Evolutionary conservation across 164 flowering plant genomes (phyloP).

Genomic region (Sextonia rubra): DNA sequence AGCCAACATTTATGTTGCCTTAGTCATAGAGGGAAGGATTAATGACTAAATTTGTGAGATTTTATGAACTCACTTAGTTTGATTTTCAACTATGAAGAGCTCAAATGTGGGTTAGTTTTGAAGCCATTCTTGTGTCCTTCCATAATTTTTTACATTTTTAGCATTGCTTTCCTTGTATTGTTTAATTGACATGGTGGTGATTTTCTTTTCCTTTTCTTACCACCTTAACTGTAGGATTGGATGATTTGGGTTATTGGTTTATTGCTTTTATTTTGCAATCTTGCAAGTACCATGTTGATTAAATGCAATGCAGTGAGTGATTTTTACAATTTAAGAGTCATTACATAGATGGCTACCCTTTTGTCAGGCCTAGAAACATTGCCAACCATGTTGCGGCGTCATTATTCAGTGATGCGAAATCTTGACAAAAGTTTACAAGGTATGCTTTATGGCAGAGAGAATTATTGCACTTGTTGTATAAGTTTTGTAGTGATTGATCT

Average conservation of each 20-base stretch:
- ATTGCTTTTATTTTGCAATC: neutral
- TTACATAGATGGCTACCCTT: neutral
- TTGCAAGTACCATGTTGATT: neutral
- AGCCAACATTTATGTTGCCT: too few species aligned
- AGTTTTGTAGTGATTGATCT: neutral
- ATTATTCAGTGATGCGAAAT: conserved; percentile 73
- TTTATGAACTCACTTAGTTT: neutral
- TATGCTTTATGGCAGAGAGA: conserved; percentile 16
- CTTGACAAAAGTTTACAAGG: conserved; percentile 89
- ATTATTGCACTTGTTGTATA: neutral
- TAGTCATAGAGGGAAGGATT: too few species aligned
- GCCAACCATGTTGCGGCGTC: conserved; percentile 64
- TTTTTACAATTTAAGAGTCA: neutral
- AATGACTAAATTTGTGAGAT: too few species aligned
- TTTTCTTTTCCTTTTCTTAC: conserved; percentile 1
- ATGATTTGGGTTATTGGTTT: neutral
- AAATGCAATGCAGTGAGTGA: neutral
- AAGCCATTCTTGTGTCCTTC: neutral
- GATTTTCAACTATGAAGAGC: neutral
- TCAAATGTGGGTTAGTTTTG: neutral
- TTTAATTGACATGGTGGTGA: neutral
- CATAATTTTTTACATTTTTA: neutral
- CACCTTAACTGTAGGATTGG: neutral
- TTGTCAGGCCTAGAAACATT: conserved; percentile 63
- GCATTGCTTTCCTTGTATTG: neutral